phyloP scores from a whole-genome alignment of 129 eudicot genomes.

The Chrysanthemum seticuspe region DNA sequence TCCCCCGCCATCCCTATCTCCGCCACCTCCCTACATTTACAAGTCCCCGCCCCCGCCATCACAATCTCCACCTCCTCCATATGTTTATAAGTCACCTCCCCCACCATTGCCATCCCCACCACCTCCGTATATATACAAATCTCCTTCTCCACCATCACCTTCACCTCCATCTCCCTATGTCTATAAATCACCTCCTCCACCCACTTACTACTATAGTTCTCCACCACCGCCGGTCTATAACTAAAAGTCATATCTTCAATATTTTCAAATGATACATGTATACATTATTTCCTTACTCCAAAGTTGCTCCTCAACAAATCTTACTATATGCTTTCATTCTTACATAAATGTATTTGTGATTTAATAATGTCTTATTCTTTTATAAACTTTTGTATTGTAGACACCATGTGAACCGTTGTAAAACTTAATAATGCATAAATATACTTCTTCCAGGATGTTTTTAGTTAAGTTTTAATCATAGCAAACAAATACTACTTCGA shows the following conservation, averaged over 20 bases:
- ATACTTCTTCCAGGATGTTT: too few relatives aligned
- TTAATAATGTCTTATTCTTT: too few relatives aligned
- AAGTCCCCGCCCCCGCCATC: slow-evolving; percentile 29
- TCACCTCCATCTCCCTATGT: slow-evolving; percentile 2
- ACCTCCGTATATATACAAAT: slow-evolving; percentile 10
- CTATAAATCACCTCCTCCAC: slow-evolving; percentile 25
- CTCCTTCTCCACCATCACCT: slow-evolving; percentile 12
- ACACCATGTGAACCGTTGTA: too few relatives aligned
- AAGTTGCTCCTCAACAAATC: slow-evolving; percentile 15
- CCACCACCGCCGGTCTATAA: slow-evolving; percentile 6
- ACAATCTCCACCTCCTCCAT: slow-evolving; percentile 21
- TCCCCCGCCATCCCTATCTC: slow-evolving; percentile 23
- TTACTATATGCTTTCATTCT: slow-evolving; percentile 12
- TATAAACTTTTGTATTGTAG: too few relatives aligned
- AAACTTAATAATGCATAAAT: too few relatives aligned
- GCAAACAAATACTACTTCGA: too few relatives aligned
- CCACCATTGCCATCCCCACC: slow-evolving; percentile 24
- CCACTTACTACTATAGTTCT: neutral
- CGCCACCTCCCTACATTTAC: slow-evolving; percentile 24
- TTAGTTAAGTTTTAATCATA: too few relatives aligned
- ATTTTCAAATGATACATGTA: slow-evolving; percentile 9
- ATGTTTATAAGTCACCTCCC: slow-evolving; percentile 27
- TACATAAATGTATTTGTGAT: slow-evolving; percentile 8
- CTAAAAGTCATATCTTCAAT: slow-evolving; percentile 18
- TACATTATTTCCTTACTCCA: neutral